These are phyloP conservation scores for Kodamaea leandrae DNA, from an alignment of 805 yeast genomes.

Conservation along the genomic window DNA sequence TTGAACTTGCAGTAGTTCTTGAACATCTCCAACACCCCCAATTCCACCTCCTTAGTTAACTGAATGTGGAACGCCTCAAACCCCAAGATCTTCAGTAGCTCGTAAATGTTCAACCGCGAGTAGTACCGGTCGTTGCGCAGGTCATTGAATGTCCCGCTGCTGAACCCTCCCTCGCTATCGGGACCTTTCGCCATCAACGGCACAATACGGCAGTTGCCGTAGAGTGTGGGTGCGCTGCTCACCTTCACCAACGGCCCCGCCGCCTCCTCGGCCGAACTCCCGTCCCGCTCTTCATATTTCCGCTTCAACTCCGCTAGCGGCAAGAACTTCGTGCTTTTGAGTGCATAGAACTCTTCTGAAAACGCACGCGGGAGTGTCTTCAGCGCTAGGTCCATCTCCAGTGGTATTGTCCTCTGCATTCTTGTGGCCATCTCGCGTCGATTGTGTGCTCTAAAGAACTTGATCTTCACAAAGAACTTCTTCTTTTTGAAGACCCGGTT, in stretches of 20 bases:
- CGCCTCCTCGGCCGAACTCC: not conserved
- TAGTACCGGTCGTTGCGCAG: slow-evolving; percentile 30
- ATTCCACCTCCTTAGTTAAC: slow-evolving; percentile 57
- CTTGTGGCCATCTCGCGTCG: not conserved
- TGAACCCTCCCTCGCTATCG: not conserved
- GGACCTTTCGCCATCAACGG: not conserved
- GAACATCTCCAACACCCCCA: slow-evolving; percentile 50
- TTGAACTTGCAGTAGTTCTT: slow-evolving; percentile 63
- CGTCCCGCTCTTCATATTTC: not conserved
- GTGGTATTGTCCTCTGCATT: not conserved
- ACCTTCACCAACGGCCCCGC: not conserved
- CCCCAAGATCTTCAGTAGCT: slow-evolving; percentile 51
- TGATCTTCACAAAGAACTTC: slow-evolving; percentile 6
- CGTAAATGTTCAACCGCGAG: slow-evolving; percentile 57
- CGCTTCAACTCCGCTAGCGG: not conserved
- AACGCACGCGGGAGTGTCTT: not conserved
- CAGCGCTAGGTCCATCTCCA: not conserved
- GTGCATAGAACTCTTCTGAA: slow-evolving; percentile 1
- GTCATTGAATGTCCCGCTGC: not conserved
- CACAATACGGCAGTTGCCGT: slow-evolving; percentile 1
- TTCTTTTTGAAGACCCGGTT: not conserved
- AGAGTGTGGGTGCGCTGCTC: not conserved
- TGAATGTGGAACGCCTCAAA: slow-evolving; percentile 43
- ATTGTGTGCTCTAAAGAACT: not conserved
- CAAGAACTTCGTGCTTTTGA: not conserved